phyloP scores from a whole-genome alignment of 169 alveolate genomes.

The Plasmodium fragile region DNA sequence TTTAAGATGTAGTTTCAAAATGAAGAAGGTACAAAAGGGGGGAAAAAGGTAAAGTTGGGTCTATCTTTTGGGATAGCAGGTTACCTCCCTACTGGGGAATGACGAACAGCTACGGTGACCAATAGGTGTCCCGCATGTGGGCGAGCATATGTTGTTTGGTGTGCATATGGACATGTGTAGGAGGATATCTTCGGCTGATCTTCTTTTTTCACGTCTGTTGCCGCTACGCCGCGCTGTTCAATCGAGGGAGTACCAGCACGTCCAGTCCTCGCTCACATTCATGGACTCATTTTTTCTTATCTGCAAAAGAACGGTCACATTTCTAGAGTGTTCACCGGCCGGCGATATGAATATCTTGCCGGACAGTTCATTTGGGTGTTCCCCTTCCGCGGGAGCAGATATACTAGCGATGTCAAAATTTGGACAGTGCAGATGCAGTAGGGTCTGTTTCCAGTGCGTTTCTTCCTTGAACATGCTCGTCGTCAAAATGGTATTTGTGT shows the following conservation, averaged over 20 bases:
- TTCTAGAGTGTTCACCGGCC: slow-evolving; percentile 27
- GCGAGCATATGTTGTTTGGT: neutral
- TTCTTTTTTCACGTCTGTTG: neutral
- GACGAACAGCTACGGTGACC: neutral
- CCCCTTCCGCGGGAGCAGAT: neutral
- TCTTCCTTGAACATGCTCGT: slow-evolving; percentile 81
- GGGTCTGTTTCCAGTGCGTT: slow-evolving; percentile 88
- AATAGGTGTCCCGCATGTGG: neutral
- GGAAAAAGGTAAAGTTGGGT: neutral
- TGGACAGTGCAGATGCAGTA: slow-evolving; percentile 77
- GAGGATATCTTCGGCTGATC: neutral
- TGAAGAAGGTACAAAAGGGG: neutral
- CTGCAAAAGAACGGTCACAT: slow-evolving; percentile 42
- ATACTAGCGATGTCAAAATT: slow-evolving; percentile 44
- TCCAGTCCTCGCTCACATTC: slow-evolving; percentile 40
- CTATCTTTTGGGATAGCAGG: neutral
- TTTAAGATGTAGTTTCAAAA: neutral
- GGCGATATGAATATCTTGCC: slow-evolving; percentile 55
- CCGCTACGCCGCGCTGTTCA: neutral
- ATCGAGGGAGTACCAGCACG: slow-evolving; percentile 39
- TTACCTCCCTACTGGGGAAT: neutral
- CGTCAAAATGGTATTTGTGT: slow-evolving; percentile 67
- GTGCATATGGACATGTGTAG: neutral
- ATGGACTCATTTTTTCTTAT: slow-evolving; percentile 53
- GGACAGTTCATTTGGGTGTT: slow-evolving; percentile 20